Evolutionary conservation across 345 rosid genomes (phyloP).

Genomic region (Mercurialis annua): DNA sequence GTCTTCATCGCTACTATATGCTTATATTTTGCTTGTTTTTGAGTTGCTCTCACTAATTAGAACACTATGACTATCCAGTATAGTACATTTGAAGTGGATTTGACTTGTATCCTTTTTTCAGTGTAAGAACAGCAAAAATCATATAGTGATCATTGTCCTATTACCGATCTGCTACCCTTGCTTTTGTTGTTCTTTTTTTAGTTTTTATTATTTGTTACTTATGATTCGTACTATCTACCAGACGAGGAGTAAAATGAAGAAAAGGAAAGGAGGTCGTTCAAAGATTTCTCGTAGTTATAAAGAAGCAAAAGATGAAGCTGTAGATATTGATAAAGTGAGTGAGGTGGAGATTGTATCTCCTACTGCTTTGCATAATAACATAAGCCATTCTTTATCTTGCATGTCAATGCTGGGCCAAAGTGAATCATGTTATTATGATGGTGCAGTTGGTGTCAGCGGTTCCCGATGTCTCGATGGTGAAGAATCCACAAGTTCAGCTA

Average conservation of each 20-base stretch:
- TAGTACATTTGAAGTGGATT: not conserved
- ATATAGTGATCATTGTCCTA: not conserved
- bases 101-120: not conserved
- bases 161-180: not conserved
- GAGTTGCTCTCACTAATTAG: too few species aligned
- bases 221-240: slow-evolving; percentile 16
- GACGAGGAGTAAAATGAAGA: slow-evolving; percentile 41
- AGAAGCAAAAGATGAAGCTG: slow-evolving; percentile 25
- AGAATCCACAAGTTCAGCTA: slow-evolving; percentile 24
- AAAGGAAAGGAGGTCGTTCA: slow-evolving; percentile 27
- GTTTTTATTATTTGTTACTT: not conserved
- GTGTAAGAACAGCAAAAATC: too few species aligned
- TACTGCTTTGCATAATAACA: slow-evolving; percentile 37
- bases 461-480: slow-evolving; percentile 15
- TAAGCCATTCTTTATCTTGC: slow-evolving; percentile 45
- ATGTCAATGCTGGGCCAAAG: slow-evolving; percentile 43
- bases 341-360: slow-evolving; percentile 46
- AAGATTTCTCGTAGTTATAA: slow-evolving; percentile 26
- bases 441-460: slow-evolving; percentile 42
- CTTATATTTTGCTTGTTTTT: too few species aligned
- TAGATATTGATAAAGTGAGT: slow-evolving; percentile 38
- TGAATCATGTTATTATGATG: slow-evolving; percentile 52
- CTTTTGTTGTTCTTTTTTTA: not conserved
- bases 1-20: too few species aligned
- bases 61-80: not conserved